Base-by-base conservation (phyloP, 768 basidiomycete species). In the Russula emetica region DNA sequence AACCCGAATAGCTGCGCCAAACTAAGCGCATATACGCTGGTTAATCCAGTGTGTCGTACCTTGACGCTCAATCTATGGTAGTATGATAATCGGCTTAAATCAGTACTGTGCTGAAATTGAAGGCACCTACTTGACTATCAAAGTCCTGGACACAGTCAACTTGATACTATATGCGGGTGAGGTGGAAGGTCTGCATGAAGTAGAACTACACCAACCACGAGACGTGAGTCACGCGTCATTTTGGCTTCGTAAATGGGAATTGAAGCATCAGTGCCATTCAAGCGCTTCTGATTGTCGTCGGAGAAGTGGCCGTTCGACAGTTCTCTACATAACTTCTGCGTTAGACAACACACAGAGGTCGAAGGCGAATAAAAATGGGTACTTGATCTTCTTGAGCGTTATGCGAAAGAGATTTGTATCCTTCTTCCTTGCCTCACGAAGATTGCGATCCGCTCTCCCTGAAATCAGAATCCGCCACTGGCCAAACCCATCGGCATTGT, bases 261-360 rank as follows among this genome's bases (percentile, higher is more conserved):
- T 0, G 80, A 79, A 16, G 72, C 71, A 14, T 76, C 73, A 0
- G 71, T 56, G 0, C 79, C 78, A 24, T 76, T 83, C 14, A 88
- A 74, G 8, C 79, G 73, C 71, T 86, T 86, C 67, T 88, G 85
- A 65, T 88, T 89, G 61, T 85, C 83, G 13, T 78, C 76, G 1
- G 87, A 88, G 68, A 90, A 88, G 61, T 84, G 81, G 0, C 87
- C 88, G 3, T 81, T 79, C 0, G 88, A 90, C 13, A 90, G 77
- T 64, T 89, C 84, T 69, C 88, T 89, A 51, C 53, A 53, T 16
- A 11, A 44, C 24, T 14, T 36, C 62, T 40, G 36, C 28, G 54
- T 54, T 38, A 47, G n/a, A 14, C 10, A 60, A 26, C 2, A 28
- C 10, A 9, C 16, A 32, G 16, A 53, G 26, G 38, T 10, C 24